Evolutionary conservation across 441 rosid species (phyloP), one percentile per base, ranked within the genome.

Genomic region (Adansonia gregorii): DNA sequence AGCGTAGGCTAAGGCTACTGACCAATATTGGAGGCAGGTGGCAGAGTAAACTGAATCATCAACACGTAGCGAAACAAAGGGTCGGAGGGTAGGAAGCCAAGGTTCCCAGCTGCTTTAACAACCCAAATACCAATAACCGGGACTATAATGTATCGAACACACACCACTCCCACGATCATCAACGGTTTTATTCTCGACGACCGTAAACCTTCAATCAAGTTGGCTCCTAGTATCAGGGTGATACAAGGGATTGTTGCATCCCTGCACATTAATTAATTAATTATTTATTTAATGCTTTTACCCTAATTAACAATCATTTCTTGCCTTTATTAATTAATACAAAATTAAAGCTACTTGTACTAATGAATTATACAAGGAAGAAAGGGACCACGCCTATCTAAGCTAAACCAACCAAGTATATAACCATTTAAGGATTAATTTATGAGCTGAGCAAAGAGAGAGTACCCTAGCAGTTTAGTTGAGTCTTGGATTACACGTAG

Each of bases 21-120:
- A 92, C 97, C 97, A 11, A 96, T 88, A 82, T 89, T 96, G 98
- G 92, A 92, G 78, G 98, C 99, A 52, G 98, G 97, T 2, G 98
- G 99, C 39, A 96, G 70, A 15, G 95, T 87, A 78, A 87, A 95
- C 83, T 95, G 99, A 83, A 89, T 67, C 97, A 94, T 89, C 70
- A 95, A 84, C 76, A 90, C 95, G 76, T 82, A 95, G 78, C 78
- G 91, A 88, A 79, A 95, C 78, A 93, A 84, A 55, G 93, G 93
- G 72, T 90, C 94, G 0, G 84, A 9, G 22, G 98, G 94, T 72
- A 94, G 97, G 65, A 92, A 83, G 0, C 94, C 98, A 4, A 95
- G 87, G 22, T 72, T 82, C 14, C 76, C 82, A 22, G 97, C 99
- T 78, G 88, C 80, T 85, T 82, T 80, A 15, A 89, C 90, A n/a